Conservation (phyloP, 495 filamentous ascomycete genomes). For the Neurospora sp. region DNA sequence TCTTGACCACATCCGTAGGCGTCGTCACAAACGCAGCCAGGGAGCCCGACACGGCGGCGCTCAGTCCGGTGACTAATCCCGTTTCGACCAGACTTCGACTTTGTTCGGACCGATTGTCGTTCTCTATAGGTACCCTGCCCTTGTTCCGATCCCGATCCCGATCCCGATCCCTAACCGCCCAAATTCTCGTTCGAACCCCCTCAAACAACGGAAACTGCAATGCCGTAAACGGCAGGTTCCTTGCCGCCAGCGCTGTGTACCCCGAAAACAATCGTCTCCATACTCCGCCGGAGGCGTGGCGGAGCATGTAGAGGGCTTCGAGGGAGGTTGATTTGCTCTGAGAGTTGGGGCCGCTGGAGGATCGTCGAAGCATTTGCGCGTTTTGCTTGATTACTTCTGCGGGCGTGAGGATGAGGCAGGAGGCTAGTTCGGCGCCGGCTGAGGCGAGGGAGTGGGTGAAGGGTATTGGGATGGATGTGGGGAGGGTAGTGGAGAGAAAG, state of each 20-base stretch:
- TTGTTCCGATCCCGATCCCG: not conserved
- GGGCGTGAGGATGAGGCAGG: constrained; percentile 77
- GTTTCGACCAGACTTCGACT: constrained; percentile 42
- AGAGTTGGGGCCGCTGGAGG: not conserved
- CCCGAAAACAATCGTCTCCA: constrained; percentile 54
- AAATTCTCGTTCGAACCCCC: constrained; percentile 37
- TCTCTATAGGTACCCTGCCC: not conserved
- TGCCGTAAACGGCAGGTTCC: constrained; percentile 80
- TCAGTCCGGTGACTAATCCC: constrained; percentile 55
- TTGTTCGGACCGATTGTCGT: not conserved
- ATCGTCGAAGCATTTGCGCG: constrained; percentile 55
- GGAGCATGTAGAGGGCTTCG: constrained; percentile 31
- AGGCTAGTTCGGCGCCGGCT: constrained; percentile 63
- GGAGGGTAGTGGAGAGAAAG: constrained; percentile 26
- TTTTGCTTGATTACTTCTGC: constrained; percentile 92
- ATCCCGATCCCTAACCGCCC: constrained; percentile 18
- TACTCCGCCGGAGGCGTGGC: constrained; percentile 16
- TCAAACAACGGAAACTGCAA: constrained; percentile 87
- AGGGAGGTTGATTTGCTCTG: constrained; percentile 28
- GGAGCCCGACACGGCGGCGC: constrained; percentile 58
- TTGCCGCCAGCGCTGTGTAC: constrained; percentile 65
- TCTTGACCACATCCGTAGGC: constrained; percentile 79
- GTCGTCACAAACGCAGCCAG: constrained; percentile 65
- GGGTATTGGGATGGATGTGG: constrained; percentile 45
- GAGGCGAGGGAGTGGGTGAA: constrained; percentile 62